Base-by-base conservation (phyloP, 2,329 filamentous ascomycete species). In the Thyridium curvatum region DNA sequence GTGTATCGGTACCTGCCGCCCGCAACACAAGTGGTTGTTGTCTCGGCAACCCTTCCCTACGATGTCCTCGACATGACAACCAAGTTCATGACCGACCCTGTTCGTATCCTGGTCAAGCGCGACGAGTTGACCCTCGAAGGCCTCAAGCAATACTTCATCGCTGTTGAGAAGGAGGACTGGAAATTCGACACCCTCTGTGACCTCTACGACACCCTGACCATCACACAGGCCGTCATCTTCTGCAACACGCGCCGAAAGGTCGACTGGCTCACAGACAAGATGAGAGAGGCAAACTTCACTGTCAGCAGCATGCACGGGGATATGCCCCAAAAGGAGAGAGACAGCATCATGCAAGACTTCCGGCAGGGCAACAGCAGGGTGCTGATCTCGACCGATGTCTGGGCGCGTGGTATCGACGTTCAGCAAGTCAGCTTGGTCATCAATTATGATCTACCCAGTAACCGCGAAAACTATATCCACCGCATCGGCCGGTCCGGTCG, bases 401-500 rank as follows among this genome's bases (percentile, higher is more conserved):
- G 91, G 89, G 93, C 93, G 41, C 85, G 93, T 61, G 93, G 93
- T 69, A 98, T 98, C 65, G 93, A 98, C 59, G 93, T 98, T 36
- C 93, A 98, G 68, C 93, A 98, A 64, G 93, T 98, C 53, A 94
- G 86, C 45, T 71, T 98, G 56, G 93, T 98, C 46, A 98, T 98
- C 74, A 98, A 98, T 72, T 98, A 98, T 65, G 93, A 98, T 61
- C 73, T 98, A 43, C 93, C 93, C 4, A 93, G 86, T 66, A 97
- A 98, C 67, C 89, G 93, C 75, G 93, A 98, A 69, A 98, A 98
- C 71, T 98, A 98, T 66, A 97, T 98, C 64, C 93, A 98, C 72
- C 84, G 93, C 53, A 98, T 98, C 54, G 93, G 93, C 60, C 82
- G 93, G 60, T 93, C 87, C 60, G 93, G 93, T 52, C 81, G 93